Evolutionary conservation across 1,284 basidiomycete species (phyloP).

Genomic region (Flammula alnicola): DNA sequence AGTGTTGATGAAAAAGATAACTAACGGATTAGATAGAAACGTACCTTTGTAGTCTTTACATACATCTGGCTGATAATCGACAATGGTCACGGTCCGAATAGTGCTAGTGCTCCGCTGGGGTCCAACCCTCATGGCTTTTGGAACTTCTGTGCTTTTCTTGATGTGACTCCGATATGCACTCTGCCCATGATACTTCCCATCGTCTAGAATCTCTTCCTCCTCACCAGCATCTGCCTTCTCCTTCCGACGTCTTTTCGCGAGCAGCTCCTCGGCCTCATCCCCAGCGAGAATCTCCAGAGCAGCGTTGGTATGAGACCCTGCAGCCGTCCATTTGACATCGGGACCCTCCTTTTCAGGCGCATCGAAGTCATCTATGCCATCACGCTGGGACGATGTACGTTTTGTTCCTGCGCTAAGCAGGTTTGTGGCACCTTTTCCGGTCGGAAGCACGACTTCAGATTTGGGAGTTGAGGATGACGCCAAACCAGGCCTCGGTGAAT

Average conservation of each 20-base stretch:
- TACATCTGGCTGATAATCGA: conserved; percentile 98
- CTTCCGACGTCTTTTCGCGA: conserved; percentile 64
- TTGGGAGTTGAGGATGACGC: conserved; percentile 46
- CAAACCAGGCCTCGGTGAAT: conserved; percentile 17
- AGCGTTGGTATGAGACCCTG: conserved; percentile 69
- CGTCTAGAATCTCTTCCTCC: conserved; percentile 69
- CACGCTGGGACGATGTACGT: conserved; percentile 66
- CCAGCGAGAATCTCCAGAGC: conserved; percentile 77
- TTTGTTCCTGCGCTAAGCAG: conserved; percentile 87
- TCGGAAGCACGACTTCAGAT: conserved; percentile 77
- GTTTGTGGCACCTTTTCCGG: conserved; percentile 66
- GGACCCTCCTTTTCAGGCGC: conserved; percentile 61
- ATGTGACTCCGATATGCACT: conserved; percentile 84
- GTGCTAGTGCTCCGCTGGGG: conserved; percentile 85
- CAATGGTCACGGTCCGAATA: conserved; percentile 92
- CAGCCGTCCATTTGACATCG: conserved; percentile 79
- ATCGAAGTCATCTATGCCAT: conserved; percentile 50
- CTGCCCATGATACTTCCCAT: conserved; percentile 90
- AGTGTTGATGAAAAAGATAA: conserved; percentile 10
- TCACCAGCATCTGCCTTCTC: conserved; percentile 55
- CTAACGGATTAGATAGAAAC: conserved; percentile 28
- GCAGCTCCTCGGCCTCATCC: conserved; percentile 77
- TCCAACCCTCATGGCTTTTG: conserved; percentile 89
- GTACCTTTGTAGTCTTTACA: conserved; percentile 99
- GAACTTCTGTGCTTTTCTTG: conserved; percentile 80